Base-by-base conservation (phyloP, 1,139 yeast genomes). In the Magnusiomyces tetraspermus region DNA sequence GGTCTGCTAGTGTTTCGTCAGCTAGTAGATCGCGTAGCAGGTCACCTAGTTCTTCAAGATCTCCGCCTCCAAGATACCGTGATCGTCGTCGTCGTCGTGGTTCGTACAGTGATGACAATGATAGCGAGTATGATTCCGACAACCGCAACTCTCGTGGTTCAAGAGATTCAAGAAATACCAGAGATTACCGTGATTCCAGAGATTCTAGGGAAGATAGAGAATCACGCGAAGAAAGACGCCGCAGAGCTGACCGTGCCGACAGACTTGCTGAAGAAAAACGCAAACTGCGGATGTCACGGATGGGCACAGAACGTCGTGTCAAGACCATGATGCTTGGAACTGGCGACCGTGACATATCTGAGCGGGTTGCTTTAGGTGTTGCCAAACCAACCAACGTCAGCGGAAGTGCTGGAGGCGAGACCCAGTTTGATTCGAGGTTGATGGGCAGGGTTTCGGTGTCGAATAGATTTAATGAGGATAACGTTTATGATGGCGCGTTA, bases 401-500 rank as follows among this genome's bases (percentile, higher is more conserved):
- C 2, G 55, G 58, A 11, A 40, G 42, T 38, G 55, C 63, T 10
- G 50, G 63, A 3, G 67, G 66, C 1, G 82, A 76, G 48, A 67
- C 73, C 1, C 74, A 73, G 55, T 78, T 77, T 59, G 87, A 82
- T 61, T 74, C 84, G 0, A 70, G 84, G 24, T 63, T 82, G 36
- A 79, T 74, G 57, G 65, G 76, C 11, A 74, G 74, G 41, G 75
- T 76, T 3, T 73, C 78, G 2, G 63, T 64, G 11, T 58, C 70
- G 1, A 58, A 57, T 3, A 60, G 57, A 2, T 56, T 61, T 3
- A 68, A 70, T 53, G 76, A 73, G 37, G 80, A 76, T 52, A 78
- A 76, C 58, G 67, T 78, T 2, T 82, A 82, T 59, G 83, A 79
- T 58, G 72, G 67, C 52, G 80, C 85, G 1, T 64, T 82, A 36